Percentiles rank a stretch among this genome's conserved stretches.
Evolutionary conservation across 768 basidiomycete genomes (phyloP).

Genomic region (Panaeolus cyanescens): DNA sequence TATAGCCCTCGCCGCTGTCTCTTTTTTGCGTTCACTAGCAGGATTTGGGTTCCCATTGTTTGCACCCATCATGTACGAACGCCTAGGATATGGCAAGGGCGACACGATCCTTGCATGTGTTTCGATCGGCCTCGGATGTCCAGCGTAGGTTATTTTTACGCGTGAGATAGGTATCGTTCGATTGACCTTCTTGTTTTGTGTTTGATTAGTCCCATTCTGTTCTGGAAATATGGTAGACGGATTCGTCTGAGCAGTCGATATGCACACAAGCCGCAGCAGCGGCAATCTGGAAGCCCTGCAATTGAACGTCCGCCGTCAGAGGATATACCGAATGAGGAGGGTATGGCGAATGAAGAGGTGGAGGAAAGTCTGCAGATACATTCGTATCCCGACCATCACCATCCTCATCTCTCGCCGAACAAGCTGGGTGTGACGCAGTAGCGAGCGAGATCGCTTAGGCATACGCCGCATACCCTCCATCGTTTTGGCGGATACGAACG

Average conservation of each 20-base stretch:
- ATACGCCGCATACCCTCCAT: no score
- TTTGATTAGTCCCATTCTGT: constrained; percentile 32
- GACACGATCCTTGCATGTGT: constrained; percentile 62
- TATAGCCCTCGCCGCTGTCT: constrained; percentile 63
- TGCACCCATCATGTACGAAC: constrained; percentile 65
- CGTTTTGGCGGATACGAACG: no score
- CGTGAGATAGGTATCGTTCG: neutral
- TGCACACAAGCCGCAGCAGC: neutral
- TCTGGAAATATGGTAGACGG: constrained; percentile 35
- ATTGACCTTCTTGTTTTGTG: neutral
- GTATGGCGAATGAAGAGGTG: neutral
- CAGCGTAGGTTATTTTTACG: constrained; percentile 40
- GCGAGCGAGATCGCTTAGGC: no score
- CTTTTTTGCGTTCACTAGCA: constrained; percentile 61
- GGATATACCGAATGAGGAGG: neutral
- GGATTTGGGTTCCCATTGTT: constrained; percentile 84
- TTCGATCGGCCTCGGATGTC: constrained; percentile 62
- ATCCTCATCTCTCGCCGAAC: no score
- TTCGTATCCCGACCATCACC: neutral
- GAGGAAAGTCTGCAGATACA: neutral
- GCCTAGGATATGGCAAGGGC: constrained; percentile 71
- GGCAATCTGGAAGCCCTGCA: neutral
- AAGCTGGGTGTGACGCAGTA: no score
- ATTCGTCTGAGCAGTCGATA: constrained; percentile 53
- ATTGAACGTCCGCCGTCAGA: neutral